Conservation (phyloP, 2,329 filamentous ascomycete species). For the Aschersonia sp. region DNA sequence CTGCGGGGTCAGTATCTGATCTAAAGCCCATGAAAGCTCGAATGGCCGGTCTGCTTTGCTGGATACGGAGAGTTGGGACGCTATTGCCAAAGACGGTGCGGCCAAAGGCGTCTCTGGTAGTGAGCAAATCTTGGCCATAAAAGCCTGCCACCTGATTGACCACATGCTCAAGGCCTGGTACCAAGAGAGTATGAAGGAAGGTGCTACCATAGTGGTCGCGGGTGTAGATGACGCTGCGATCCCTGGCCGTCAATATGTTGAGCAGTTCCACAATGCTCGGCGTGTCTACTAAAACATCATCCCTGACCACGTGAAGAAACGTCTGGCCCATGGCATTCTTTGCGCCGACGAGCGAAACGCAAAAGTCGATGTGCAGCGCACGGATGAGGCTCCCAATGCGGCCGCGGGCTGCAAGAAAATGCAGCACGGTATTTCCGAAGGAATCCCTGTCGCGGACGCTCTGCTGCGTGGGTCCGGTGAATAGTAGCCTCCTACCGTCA, state of each 20-base stretch:
- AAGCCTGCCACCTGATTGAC: not conserved
- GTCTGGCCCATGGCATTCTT: slow-evolving; percentile 32
- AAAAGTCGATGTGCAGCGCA: slow-evolving; percentile 9
- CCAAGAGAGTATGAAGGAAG: not conserved
- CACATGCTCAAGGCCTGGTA: not conserved
- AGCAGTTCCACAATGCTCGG: not conserved
- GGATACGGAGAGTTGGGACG: no score
- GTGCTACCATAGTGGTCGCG: not conserved
- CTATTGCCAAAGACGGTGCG: slow-evolving; percentile 6
- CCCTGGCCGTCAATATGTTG: not conserved
- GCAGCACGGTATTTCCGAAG: slow-evolving; percentile 33
- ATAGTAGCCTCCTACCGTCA: slow-evolving; percentile 7
- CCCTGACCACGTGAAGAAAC: slow-evolving; percentile 25
- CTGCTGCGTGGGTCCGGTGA: not conserved
- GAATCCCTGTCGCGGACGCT: slow-evolving; percentile 17
- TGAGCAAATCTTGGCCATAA: not conserved
- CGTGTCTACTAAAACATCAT: no score
- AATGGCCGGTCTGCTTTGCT: no score
- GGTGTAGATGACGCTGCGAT: not conserved
- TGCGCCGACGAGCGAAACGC: slow-evolving; percentile 9
- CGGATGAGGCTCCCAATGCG: slow-evolving; percentile 13
- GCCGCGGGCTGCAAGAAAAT: slow-evolving; percentile 26
- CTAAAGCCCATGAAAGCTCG: no score
- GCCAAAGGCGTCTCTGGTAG: slow-evolving; percentile 9
- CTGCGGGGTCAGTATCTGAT: no score